Percentiles rank a stretch among this genome's conserved stretches.
These are phyloP conservation scores for Chaetomiaceae sp. DNA, from an alignment of 2,329 filamentous ascomycete species.

Conservation along the genomic window DNA sequence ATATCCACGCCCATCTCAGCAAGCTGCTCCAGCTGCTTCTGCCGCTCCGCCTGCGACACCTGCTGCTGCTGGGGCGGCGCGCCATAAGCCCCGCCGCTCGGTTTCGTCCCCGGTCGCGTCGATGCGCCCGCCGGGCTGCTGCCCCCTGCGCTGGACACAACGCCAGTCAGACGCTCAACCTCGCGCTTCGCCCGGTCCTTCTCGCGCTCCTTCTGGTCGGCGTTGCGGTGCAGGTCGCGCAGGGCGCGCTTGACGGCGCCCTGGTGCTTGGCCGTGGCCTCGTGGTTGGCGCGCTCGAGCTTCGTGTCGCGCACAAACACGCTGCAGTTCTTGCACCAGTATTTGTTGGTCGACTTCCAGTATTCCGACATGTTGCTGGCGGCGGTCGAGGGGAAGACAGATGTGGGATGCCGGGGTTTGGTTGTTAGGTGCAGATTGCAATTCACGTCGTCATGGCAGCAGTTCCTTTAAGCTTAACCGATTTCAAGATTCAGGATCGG, in stretches of 20 bases:
- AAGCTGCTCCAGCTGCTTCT: slow-evolving; percentile 79
- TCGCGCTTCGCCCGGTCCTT: slow-evolving; percentile 78
- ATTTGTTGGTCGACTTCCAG: slow-evolving; percentile 96
- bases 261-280: slow-evolving; percentile 80
- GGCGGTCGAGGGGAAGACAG: not conserved
- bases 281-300: slow-evolving; percentile 83
- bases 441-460: slow-evolving; percentile 18
- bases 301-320: slow-evolving; percentile 87
- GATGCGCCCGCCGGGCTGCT: not conserved
- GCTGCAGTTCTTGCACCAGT: slow-evolving; percentile 98
- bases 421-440: not conserved
- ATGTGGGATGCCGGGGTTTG: not conserved
- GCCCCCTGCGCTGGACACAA: slow-evolving; percentile 46
- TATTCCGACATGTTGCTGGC: slow-evolving; percentile 79
- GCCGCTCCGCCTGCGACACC: slow-evolving; percentile 60
- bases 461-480: too few species aligned
- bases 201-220: slow-evolving; percentile 75
- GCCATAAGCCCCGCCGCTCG: slow-evolving; percentile 5
- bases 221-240: slow-evolving; percentile 76
- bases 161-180: slow-evolving; percentile 75
- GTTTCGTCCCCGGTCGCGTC: not conserved
- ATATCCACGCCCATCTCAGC: slow-evolving; percentile 81
- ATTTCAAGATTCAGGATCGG: too few species aligned
- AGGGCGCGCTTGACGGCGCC: slow-evolving; percentile 81
- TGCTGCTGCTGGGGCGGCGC: slow-evolving; percentile 32